Conservation (phyloP, 768 basidiomycete genomes). For the Lactarius deliciosus region DNA sequence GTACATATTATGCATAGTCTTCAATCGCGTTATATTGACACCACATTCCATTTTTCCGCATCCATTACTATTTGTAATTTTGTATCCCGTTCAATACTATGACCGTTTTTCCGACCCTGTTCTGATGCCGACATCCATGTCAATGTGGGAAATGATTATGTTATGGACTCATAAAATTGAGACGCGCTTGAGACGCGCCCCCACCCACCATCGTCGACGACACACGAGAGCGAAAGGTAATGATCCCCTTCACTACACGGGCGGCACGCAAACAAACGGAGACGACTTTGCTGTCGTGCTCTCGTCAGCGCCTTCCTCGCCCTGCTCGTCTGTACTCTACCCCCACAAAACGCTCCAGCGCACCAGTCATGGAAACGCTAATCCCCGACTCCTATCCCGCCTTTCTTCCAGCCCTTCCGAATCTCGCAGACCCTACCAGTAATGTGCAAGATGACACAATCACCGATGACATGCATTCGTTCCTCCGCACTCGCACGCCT, state of each 20-base stretch:
- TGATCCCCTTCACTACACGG: conserved; percentile 37
- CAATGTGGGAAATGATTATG: conserved; percentile 19
- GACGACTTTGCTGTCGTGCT: conserved; percentile 54
- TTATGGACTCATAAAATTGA: conserved; percentile 3
- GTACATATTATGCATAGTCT: not conserved
- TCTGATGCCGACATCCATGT: too few species aligned
- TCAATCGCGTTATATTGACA: not conserved
- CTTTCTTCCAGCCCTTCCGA: conserved; percentile 39
- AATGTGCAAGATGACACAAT: conserved; percentile 23
- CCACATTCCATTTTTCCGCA: conserved; percentile 14
- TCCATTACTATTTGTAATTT: not conserved
- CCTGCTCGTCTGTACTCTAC: conserved; percentile 71
- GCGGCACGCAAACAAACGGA: conserved; percentile 32
- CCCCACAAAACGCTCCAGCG: conserved; percentile 54
- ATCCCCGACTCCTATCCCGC: conserved; percentile 41
- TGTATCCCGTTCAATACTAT: conserved; percentile 4
- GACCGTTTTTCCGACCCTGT: not conserved
- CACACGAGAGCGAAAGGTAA: conserved; percentile 18
- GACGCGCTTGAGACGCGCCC: not conserved
- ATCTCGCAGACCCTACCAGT: conserved; percentile 1
- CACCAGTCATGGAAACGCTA: conserved; percentile 50
- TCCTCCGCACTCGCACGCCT: conserved; percentile 47
- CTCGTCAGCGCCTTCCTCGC: conserved; percentile 65
- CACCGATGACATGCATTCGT: conserved; percentile 46
- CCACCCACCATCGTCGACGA: not conserved